These are phyloP conservation scores for Diaporthe destruens DNA, from an alignment of 2,329 filamentous ascomycete genomes.

Conservation along the genomic window DNA sequence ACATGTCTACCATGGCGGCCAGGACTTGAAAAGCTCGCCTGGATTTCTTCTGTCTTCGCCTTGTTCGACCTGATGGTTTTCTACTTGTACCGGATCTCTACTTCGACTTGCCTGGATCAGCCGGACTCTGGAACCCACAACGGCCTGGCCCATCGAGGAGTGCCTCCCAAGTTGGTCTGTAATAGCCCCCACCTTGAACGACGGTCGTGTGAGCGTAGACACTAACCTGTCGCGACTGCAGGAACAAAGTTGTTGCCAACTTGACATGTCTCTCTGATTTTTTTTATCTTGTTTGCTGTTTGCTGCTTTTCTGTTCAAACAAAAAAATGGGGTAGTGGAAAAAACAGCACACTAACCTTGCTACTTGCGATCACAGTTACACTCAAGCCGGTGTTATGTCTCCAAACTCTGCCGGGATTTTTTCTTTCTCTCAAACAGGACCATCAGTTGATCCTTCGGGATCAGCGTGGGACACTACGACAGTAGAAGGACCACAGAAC, in stretches of 20 bases:
- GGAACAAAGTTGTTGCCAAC: slow-evolving; percentile 70
- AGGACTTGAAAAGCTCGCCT: background rate
- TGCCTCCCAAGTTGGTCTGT: slow-evolving; percentile 55
- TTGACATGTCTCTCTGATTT: slow-evolving; percentile 51
- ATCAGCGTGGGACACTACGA: slow-evolving; percentile 65
- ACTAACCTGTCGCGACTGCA: slow-evolving; percentile 55
- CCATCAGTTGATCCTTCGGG: slow-evolving; percentile 65
- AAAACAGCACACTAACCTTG: slow-evolving; percentile 68
- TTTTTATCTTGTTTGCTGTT: slow-evolving; percentile 48
- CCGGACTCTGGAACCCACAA: slow-evolving; percentile 35
- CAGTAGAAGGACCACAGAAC: slow-evolving; percentile 72
- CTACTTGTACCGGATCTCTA: background rate
- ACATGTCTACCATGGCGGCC: background rate
- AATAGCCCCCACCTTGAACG: slow-evolving; percentile 45
- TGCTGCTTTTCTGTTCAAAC: slow-evolving; percentile 49
- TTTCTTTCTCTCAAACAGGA: slow-evolving; percentile 72
- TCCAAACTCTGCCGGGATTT: slow-evolving; percentile 63
- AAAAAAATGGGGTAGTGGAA: slow-evolving; percentile 54
- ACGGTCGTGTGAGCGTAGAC: slow-evolving; percentile 30
- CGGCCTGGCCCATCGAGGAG: slow-evolving; percentile 19
- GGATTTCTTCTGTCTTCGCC: background rate
- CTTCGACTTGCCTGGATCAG: background rate
- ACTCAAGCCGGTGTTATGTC: slow-evolving; percentile 65
- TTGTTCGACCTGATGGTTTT: background rate
- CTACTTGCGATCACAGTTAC: slow-evolving; percentile 68